A percentile compares a stretch with the other conserved stretches of the same genome.
These are phyloP conservation scores for Fraxinus albicans DNA, from an alignment of 305 asterid genomes.

Conservation along the genomic window DNA sequence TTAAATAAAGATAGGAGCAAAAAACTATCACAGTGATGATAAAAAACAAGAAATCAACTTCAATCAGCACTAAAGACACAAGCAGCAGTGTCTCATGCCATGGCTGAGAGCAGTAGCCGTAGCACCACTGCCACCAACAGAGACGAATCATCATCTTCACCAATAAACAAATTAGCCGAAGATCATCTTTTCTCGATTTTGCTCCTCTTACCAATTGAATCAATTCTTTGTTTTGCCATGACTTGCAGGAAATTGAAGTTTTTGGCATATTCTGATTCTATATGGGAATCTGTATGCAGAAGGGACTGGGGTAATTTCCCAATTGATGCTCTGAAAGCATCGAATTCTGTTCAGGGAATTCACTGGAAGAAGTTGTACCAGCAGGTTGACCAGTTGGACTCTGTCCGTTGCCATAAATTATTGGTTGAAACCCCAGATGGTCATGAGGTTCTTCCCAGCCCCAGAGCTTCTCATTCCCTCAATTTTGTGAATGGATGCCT, in stretches of 20 bases:
- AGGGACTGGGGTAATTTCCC: conserved; percentile 74
- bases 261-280: conserved; percentile 59
- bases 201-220: conserved; percentile 67
- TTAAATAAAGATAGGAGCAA: no score
- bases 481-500: conserved; percentile 69
- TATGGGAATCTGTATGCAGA: conserved; percentile 84
- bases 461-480: conserved; percentile 95
- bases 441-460: conserved; percentile 42
- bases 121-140: not conserved
- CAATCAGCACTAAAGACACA: conserved; percentile 5
- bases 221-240: conserved; percentile 61
- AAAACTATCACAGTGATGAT: not conserved
- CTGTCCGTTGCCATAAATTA: conserved; percentile 51
- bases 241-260: conserved; percentile 64
- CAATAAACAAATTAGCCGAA: conserved; percentile 47
- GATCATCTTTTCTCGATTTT: conserved; percentile 79
- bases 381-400: conserved; percentile 60
- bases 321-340: conserved; percentile 45
- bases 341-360: conserved; percentile 16
- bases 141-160: conserved; percentile 32
- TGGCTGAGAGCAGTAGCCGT: conserved; percentile 46
- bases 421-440: conserved; percentile 24
- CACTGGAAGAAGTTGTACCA: conserved; percentile 74
- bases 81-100: conserved; percentile 18
- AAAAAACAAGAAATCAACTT: not conserved